Evolutionary conservation across 2,329 filamentous ascomycete species (phyloP).

Genomic region (Colletotrichum ledebouriae): DNA sequence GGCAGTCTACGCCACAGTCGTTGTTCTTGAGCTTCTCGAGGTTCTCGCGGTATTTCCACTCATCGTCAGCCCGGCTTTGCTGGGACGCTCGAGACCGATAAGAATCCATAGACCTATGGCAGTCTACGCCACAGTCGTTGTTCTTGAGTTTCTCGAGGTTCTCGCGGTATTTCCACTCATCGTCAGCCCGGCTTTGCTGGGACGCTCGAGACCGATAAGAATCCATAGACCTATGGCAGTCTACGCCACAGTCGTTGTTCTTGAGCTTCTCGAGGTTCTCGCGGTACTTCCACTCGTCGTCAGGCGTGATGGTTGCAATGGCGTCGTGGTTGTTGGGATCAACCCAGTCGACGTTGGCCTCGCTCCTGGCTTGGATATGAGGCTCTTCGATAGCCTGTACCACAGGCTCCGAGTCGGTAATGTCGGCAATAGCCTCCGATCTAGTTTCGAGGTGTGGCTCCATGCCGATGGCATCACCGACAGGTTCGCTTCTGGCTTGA

Average conservation of each 20-base stretch:
- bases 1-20: conserved; percentile 1
- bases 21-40: not conserved
- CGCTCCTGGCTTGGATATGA: not conserved
- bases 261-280: conserved; percentile 13
- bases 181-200: not conserved
- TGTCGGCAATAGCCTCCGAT: not conserved
- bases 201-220: not conserved
- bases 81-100: not conserved
- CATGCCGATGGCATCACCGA: not conserved
- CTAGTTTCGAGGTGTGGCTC: not conserved
- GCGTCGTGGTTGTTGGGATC: not conserved
- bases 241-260: not conserved
- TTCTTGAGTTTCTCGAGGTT: conserved; percentile 6
- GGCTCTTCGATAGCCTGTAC: not conserved
- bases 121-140: not conserved
- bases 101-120: not conserved
- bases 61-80: not conserved
- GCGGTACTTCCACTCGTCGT: conserved; percentile 11
- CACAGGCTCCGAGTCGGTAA: not conserved
- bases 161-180: conserved; percentile 16
- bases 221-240: not conserved
- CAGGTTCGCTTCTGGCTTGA: not conserved
- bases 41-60: conserved; percentile 21
- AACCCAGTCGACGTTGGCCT: not conserved
- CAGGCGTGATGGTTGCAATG: no score